These are phyloP conservation scores for Populus tremula DNA, from an alignment of 345 rosid genomes.

Conservation along the genomic window DNA sequence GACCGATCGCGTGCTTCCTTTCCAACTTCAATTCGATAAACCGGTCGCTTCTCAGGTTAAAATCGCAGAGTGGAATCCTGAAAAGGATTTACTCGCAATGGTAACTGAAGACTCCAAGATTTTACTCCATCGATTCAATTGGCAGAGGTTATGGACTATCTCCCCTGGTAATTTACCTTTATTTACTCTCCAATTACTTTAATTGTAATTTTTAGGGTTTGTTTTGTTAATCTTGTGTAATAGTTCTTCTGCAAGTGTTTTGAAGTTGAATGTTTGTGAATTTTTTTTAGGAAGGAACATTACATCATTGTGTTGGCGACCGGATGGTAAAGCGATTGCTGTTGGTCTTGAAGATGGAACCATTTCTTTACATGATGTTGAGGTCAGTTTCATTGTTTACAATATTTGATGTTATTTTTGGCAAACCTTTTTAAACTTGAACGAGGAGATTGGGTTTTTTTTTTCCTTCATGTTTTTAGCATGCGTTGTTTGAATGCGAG, in stretches of 20 bases:
- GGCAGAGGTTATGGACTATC: conserved; percentile 90
- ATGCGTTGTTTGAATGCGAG: too few species aligned
- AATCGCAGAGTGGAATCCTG: conserved; percentile 78
- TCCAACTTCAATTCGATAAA: conserved; percentile 85
- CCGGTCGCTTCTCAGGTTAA: conserved; percentile 82
- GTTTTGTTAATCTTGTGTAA: neutral
- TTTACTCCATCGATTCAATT: conserved; percentile 75
- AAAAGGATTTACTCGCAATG: conserved; percentile 88
- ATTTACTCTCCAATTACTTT: neutral
- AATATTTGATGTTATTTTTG: neutral
- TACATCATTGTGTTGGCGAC: conserved; percentile 84
- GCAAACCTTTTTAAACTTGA: neutral
- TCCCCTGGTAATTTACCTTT: conserved; percentile 49
- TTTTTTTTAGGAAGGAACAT: conserved; percentile 48
- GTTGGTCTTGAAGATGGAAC: conserved; percentile 88
- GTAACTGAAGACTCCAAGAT: conserved; percentile 73
- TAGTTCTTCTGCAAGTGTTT: neutral
- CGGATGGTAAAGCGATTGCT: conserved; percentile 82
- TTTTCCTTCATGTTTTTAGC: too few species aligned
- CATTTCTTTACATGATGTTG: conserved; percentile 77
- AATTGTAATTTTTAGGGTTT: neutral
- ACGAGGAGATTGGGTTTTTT: too few species aligned
- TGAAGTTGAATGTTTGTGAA: neutral
- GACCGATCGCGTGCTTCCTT: conserved; percentile 48
- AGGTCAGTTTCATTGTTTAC: conserved; percentile 33